Evolutionary conservation across 2,329 filamentous ascomycete genomes (phyloP).

Genomic region (Coniochaeta sp.): DNA sequence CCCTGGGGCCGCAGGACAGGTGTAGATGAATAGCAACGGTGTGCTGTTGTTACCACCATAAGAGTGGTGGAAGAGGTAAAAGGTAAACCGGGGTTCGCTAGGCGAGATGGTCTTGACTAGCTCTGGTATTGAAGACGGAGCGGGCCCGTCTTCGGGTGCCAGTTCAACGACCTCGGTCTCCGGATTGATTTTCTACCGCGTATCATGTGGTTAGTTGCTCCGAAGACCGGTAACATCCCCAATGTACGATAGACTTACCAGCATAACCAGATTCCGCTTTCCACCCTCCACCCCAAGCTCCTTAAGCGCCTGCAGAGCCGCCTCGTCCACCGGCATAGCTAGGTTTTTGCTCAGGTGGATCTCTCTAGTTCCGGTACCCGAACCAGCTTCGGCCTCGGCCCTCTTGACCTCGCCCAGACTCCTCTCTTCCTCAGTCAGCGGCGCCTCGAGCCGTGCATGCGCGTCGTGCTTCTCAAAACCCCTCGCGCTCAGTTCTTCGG

Average conservation of each 20-base stretch:
- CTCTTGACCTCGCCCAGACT: constrained; percentile 65
- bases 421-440: constrained; percentile 72
- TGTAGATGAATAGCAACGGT: constrained; percentile 74
- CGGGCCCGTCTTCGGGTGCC: constrained; percentile 38
- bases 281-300: constrained; percentile 44
- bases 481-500: constrained; percentile 58
- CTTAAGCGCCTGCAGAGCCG: constrained; percentile 57
- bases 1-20: constrained; percentile 59
- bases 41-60: constrained; percentile 43
- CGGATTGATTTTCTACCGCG: constrained; percentile 62
- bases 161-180: constrained; percentile 63
- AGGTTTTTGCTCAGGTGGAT: constrained; percentile 52
- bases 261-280: constrained; percentile 49
- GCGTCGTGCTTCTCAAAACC: constrained; percentile 69
- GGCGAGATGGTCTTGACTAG: constrained; percentile 55
- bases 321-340: constrained; percentile 52
- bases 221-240: not conserved
- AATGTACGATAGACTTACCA: constrained; percentile 41
- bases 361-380: constrained; percentile 54
- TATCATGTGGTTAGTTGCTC: not conserved
- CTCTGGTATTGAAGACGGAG: constrained; percentile 47
- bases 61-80: constrained; percentile 62
- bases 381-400: constrained; percentile 66
- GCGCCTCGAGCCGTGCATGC: constrained; percentile 57
- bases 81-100: constrained; percentile 68